Base-by-base conservation (phyloP, 208 protist genomes). In the Angomonas deanei region DNA sequence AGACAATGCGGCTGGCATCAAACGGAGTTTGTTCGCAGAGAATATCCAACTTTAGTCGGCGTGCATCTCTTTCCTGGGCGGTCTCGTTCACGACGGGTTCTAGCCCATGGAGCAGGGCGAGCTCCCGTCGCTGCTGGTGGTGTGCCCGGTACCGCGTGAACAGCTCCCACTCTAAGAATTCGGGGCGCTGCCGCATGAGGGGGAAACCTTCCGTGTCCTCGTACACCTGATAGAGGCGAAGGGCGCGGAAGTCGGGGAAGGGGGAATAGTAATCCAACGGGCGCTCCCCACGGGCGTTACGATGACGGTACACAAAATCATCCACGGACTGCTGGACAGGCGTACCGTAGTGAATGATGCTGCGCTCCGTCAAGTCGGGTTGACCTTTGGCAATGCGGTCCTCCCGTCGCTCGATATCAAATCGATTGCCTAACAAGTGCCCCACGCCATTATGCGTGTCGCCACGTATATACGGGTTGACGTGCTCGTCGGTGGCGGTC, bases 241-340 rank as follows among this genome's bases (percentile, higher is more conserved):
- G 64, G 11, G 80, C 76, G 36, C 86, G 82, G 69, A 90, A 91
- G 67, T 84, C 55, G 5, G 90, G 90, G 59, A 94, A 93, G 8
- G 90, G 90, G 47, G 79, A 86, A 74, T 93, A 96, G 68, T 93
- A 96, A 49, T 94, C 90, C 34, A 94, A 70, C 31, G 90, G 87
- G 10, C 90, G 77, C 53, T 96, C 86, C 0, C 82, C 83, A 46
- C 86, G 80, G 0, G 85, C 85, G 64, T 93, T 93, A 60, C 83
- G 83, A 60, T 85, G 90, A n/a, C 82, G 62, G 28, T 90, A 70
- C 5, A 96, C 90, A 61, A 88, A 91, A 68, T 93, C 85, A 66
- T 96, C 90, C 6, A 93, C 61, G 2, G 64, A 77, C 66, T 89
- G 85, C 65, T 86, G 74, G 31, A 94, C 65, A 13, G 86, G 90